Evolutionary conservation across 768 basidiomycete species (phyloP), one percentile per base, ranked within the genome.

Genomic region (Candolleomyces efflorescens): DNA sequence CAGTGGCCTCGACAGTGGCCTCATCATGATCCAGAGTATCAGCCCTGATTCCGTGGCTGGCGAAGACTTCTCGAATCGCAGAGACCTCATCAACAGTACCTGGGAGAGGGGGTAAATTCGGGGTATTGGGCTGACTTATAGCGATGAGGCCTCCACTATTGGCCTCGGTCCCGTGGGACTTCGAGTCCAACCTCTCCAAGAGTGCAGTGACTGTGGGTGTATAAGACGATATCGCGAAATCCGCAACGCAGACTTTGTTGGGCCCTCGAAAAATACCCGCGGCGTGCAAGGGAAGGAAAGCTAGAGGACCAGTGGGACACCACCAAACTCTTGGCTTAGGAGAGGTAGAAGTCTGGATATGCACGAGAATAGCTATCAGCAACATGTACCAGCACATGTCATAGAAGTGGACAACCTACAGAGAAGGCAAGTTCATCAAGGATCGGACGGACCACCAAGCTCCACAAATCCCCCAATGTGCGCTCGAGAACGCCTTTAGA

Each of bases 151-250:
- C 32, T 7, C 32, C 32, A 1, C 32, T 32, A 32, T 32, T 32
- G 11, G 3, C 9, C 3, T 32, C 32, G 32, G 5, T 32, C 32
- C 32, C 32, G 11, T 5, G 32, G 11, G 32, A 32, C 32, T 32
- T 32, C 32, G 32, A 27, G 15, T 17, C 22, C 26, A 45, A 37
- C 27, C 54, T 36, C 3, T 54, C 50, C 43, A 53, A 44, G 32
- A 64, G 49, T 13, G 56, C 51, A 36, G 39, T 54, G 22, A 64
- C 45, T 24, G 49, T 63, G 18, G 64, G 64, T 3, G 46, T 63
- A 38, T 65, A 65, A 5, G 64, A 65, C 2, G 64, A 65, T 4
- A 65, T 58, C 2, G 60, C 60, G 37, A 57, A 65, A 26, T 64
- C 63, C 23, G 59, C 41, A 5, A 36, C 27, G 50, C 50, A 32